Percentiles rank a stretch among this genome's conserved stretches.
Conservation (phyloP, 225 moss, liverwort and hornwort genomes). For the Neckera pumila region DNA sequence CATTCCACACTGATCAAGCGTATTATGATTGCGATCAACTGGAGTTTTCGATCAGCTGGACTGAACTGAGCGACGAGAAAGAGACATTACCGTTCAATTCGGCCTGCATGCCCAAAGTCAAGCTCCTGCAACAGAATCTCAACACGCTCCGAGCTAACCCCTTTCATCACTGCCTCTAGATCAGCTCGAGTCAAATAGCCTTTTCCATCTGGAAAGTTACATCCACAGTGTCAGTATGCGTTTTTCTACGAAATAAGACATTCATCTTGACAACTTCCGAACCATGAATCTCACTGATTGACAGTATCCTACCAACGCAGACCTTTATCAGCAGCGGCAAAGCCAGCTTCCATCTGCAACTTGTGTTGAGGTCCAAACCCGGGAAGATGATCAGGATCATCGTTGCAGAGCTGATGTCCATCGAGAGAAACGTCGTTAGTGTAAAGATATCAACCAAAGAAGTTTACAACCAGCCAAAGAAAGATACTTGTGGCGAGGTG, state of each 20-base stretch:
- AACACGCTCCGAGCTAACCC: slow-evolving; percentile 39
- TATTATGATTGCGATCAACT: not conserved
- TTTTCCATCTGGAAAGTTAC: slow-evolving; percentile 27
- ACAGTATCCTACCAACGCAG: not conserved
- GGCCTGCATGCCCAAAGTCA: slow-evolving; percentile 43
- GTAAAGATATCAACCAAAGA: not conserved
- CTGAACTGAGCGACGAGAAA: not conserved
- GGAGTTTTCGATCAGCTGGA: not conserved
- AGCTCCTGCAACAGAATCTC: slow-evolving; percentile 51
- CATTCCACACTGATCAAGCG: not conserved
- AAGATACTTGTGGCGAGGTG: not conserved
- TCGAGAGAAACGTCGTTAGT: not conserved
- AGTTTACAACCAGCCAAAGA: not conserved
- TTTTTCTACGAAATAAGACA: not conserved
- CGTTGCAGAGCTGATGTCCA: slow-evolving; percentile 42
- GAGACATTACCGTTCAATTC: slow-evolving; percentile 32
- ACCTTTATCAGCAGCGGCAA: slow-evolving; percentile 66
- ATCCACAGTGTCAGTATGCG: not conserved
- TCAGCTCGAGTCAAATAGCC: slow-evolving; percentile 49
- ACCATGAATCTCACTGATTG: not conserved
- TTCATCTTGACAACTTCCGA: not conserved
- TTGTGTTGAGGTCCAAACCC: slow-evolving; percentile 58
- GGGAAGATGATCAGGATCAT: slow-evolving; percentile 56
- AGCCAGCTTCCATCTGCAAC: slow-evolving; percentile 53
- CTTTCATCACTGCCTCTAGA: slow-evolving; percentile 45